Percentiles rank a stretch among this genome's conserved stretches.
Conservation (phyloP, 225 moss, liverwort and hornwort species). For the Bryum argenteum region DNA sequence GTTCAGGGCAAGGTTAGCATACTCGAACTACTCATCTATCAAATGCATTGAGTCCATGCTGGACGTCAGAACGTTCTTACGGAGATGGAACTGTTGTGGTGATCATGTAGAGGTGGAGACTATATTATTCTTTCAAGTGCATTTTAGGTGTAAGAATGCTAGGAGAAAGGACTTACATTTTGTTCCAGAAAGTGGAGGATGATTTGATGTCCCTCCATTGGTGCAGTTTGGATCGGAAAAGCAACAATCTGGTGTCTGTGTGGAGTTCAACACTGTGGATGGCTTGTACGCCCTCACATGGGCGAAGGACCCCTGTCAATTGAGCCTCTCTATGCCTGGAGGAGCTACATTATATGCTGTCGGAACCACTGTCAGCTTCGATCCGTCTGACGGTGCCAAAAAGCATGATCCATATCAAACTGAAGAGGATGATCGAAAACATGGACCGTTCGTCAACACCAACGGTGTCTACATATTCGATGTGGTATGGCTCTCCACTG, state of each 20-base stretch:
- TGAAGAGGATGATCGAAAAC: constrained; percentile 52
- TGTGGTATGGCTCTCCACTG: constrained; percentile 51
- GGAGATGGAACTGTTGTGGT: not conserved
- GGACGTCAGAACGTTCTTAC: not conserved
- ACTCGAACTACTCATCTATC: no score
- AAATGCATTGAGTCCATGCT: not conserved
- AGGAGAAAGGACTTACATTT: no score
- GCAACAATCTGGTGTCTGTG: constrained; percentile 64
- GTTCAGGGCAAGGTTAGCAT: constrained; percentile 77
- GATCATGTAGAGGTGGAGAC: not conserved
- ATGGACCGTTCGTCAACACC: constrained; percentile 68
- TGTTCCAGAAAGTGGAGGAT: not conserved
- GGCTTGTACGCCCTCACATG: constrained; percentile 83
- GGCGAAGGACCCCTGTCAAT: constrained; percentile 62
- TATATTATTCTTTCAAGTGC: not conserved
- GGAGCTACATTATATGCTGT: constrained; percentile 62
- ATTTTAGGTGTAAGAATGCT: not conserved
- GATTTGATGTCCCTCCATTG: not conserved
- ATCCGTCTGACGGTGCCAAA: constrained; percentile 73
- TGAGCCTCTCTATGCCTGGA: constrained; percentile 80
- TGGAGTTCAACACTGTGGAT: constrained; percentile 75
- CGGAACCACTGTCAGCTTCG: constrained; percentile 66
- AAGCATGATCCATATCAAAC: constrained; percentile 65
- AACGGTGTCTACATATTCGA: constrained; percentile 82
- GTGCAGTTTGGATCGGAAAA: constrained; percentile 46